Base-by-base conservation (phyloP, 1,284 basidiomycete species). In the Rhodotorula glutinis region DNA sequence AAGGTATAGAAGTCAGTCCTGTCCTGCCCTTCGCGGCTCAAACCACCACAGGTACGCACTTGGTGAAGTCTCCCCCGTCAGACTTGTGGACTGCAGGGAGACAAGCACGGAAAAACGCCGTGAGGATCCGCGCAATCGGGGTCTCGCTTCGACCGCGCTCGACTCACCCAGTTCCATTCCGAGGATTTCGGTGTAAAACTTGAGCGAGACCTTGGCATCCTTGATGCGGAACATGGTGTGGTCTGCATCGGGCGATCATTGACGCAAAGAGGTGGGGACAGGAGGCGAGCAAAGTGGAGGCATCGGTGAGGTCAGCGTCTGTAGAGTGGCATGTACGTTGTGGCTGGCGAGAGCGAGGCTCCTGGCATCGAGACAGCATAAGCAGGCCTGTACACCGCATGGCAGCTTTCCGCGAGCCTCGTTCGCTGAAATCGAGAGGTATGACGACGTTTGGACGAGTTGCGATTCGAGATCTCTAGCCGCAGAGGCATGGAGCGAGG, bases 201-300 rank as follows among this genome's bases (percentile, higher is more conserved):
- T 54, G 53, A 71, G 60, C 60, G 64, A 53, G 41, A 40, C 33
- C 54, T 60, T 46, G 4, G 57, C 53, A 33, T 66, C 53, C 82
- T 89, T 92, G 78, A 95, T 84, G 73, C 93, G 86, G 76, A 93
- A 80, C 90, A 92, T 92, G 41, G 89, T 91, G 81, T 94, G 91
- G 78, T 92, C 69, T 71, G 58, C 38, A 7, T 0, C 21, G 13
- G 14, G 33, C 2, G 4, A 4, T 30, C 23, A 44, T 29, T n/a
- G n/a, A n/a, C n/a, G n/a, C n/a, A n/a, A n/a, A 43, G 14, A 41
- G 43, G n/a, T 16, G 16, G 38, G 23, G 33, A 53, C 5, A 41
- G 43, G n/a, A 8, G 16, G 38, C 14, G 33, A 53, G 19, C 27
- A 55, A 41, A 29, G 41, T n/a, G 21, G 58, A 43, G 47, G 21